Evolutionary conservation across 139 green algal genomes (phyloP).

Genomic region (Bryopsis sp.): DNA sequence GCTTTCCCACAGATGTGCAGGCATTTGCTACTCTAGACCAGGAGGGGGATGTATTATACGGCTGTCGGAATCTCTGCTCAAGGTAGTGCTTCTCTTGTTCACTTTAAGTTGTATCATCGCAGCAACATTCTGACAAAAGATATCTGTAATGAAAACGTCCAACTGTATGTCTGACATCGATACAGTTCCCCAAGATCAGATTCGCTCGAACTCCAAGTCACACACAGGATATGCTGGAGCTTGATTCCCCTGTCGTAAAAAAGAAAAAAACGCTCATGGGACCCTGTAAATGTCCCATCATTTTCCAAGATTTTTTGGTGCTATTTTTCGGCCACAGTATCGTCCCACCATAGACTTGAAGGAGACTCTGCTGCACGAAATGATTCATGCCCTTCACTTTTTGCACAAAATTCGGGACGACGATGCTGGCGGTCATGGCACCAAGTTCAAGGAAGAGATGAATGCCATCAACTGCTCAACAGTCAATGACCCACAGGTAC

Average conservation of each 20-base stretch:
- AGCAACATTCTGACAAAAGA: background rate
- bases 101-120: background rate
- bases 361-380: constrained; percentile 76
- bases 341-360: constrained; percentile 64
- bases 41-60: constrained; percentile 53
- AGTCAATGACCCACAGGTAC: constrained; percentile 31
- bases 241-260: no score
- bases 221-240: no score
- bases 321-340: no score
- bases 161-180: no score
- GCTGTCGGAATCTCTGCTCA: constrained; percentile 67
- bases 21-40: constrained; percentile 41
- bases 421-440: constrained; percentile 41
- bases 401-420: constrained; percentile 41
- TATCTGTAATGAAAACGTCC: no score
- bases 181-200: no score
- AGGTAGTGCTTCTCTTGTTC: constrained; percentile 18
- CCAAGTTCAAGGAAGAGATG: constrained; percentile 46
- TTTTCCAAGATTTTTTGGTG: background rate
- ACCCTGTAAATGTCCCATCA: no score
- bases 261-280: no score
- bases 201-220: no score
- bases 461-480: constrained; percentile 44
- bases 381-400: constrained; percentile 73
- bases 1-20: constrained; percentile 52